A percentile compares a stretch with the other conserved stretches of the same genome.
phyloP scores from a whole-genome alignment of 2,329 filamentous ascomycete species.

The Colletotrichum tropicicola region DNA sequence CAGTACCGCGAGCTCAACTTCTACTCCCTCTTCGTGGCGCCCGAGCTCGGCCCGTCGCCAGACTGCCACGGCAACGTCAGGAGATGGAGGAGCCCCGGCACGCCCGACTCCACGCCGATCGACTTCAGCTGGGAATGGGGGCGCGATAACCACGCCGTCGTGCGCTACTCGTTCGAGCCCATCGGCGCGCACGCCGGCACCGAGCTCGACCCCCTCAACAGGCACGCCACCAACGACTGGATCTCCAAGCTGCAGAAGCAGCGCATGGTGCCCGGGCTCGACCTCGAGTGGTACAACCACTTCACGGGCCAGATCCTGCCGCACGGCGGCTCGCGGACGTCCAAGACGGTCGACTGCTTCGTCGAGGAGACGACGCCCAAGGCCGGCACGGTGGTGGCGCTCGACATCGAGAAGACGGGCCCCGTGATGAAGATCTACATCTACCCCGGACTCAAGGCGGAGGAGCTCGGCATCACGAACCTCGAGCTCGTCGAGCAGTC shows the following conservation, averaged over 20 bases:
- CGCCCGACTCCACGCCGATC: conserved; percentile 23
- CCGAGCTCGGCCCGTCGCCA: conserved; percentile 22
- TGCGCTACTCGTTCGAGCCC: conserved; percentile 25
- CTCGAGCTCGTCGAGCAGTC: conserved; percentile 20
- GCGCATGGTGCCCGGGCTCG: conserved; percentile 17
- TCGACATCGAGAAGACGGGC: conserved; percentile 27
- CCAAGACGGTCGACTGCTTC: conserved; percentile 18
- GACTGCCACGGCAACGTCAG: conserved; percentile 22
- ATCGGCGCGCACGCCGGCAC: conserved; percentile 21
- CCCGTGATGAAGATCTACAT: conserved; percentile 29
- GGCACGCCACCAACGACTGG: conserved; percentile 24
- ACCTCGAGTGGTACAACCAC: conserved; percentile 25
- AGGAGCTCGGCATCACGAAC: conserved; percentile 25
- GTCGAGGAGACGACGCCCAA: conserved; percentile 24
- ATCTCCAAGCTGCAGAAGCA: conserved; percentile 20
- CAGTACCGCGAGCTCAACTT: conserved; percentile 28
- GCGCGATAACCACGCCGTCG: not conserved
- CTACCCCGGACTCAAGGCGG: conserved; percentile 21
- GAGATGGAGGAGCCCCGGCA: conserved; percentile 23
- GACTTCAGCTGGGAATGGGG: conserved; percentile 31
- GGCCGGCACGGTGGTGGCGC: conserved; percentile 18
- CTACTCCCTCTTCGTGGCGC: conserved; percentile 27
- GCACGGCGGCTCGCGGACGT: not conserved
- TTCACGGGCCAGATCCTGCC: conserved; percentile 21
- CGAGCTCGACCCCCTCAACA: conserved; percentile 24